phyloP scores from a whole-genome alignment of 495 filamentous ascomycete genomes.

The Penicillium mononematosum region DNA sequence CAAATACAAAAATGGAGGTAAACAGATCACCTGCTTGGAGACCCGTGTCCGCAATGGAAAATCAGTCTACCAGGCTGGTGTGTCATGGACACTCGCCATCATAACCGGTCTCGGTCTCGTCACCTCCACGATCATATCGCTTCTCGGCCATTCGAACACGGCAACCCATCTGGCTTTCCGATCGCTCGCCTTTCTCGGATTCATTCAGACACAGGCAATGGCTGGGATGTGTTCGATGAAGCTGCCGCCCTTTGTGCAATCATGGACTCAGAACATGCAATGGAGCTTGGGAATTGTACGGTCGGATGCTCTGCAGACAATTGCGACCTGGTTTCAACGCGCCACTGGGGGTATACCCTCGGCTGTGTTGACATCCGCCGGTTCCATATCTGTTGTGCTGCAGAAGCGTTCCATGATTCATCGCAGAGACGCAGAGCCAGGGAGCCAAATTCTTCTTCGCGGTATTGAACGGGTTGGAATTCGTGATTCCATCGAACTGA shows the following conservation, averaged over 20 bases:
- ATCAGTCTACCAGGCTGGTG: conserved; percentile 82
- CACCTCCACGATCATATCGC: conserved; percentile 73
- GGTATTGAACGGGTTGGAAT: conserved; percentile 91
- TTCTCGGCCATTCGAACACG: conserved; percentile 85
- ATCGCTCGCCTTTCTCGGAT: conserved; percentile 88
- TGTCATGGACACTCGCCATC: conserved; percentile 83
- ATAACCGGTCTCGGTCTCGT: conserved; percentile 79
- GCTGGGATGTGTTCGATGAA: conserved; percentile 76
- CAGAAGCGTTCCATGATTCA: conserved; percentile 64
- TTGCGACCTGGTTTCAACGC: conserved; percentile 94
- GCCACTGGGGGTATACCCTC: conserved; percentile 86
- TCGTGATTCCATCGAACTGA: conserved; percentile 74
- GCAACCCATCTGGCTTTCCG: conserved; percentile 92
- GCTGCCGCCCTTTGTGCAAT: conserved; percentile 81
- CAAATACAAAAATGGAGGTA: conserved; percentile 58
- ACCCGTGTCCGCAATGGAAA: conserved; percentile 86
- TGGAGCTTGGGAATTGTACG: conserved; percentile 97
- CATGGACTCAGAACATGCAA: conserved; percentile 97
- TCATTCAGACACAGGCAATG: conserved; percentile 94
- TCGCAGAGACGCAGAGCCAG: conserved; percentile 40
- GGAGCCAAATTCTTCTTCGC: conserved; percentile 64
- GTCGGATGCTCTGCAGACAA: conserved; percentile 76
- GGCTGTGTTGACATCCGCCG: conserved; percentile 68
- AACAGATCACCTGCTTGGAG: conserved; percentile 76
- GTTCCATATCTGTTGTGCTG: conserved; percentile 75